Evolutionary conservation across 176 grass and related monocot genomes (phyloP).

Genomic region (Pontederia paniculata): DNA sequence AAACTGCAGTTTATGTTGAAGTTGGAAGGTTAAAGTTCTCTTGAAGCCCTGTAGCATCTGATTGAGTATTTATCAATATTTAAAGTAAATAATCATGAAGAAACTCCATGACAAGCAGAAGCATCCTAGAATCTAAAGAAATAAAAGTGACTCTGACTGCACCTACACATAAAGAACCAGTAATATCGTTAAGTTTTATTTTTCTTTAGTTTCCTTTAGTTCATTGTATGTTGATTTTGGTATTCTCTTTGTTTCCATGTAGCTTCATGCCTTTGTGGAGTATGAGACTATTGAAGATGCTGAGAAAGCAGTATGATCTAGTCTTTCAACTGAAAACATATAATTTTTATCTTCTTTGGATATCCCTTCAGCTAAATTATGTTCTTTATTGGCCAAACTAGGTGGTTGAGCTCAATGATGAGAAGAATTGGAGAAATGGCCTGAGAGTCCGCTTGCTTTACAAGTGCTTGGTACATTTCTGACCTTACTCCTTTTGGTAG

Average conservation of each 20-base stretch:
- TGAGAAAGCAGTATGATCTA: slow-evolving; percentile 55
- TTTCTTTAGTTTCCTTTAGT: not conserved
- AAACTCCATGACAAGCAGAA: no score
- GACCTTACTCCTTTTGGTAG: no score
- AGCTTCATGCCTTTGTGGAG: slow-evolving; percentile 99
- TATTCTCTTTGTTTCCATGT: slow-evolving; percentile 14
- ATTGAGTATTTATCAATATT: no score
- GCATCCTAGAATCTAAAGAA: no score
- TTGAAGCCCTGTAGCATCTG: no score
- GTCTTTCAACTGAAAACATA: not conserved
- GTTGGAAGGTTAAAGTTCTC: no score
- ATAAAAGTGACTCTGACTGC: no score
- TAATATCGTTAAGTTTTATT: no score
- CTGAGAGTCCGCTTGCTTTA: slow-evolving; percentile 85
- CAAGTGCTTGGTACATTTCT: slow-evolving; percentile 58
- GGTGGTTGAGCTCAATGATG: slow-evolving; percentile 89
- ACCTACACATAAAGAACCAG: no score
- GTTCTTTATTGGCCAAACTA: slow-evolving; percentile 11
- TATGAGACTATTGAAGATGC: slow-evolving; percentile 87
- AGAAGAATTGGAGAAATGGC: slow-evolving; percentile 97
- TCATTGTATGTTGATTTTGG: slow-evolving; percentile 15
- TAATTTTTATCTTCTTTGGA: not conserved
- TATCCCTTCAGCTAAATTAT: not conserved
- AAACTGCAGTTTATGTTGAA: no score
- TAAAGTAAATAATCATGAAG: no score